Base-by-base conservation (phyloP, 2,329 filamentous ascomycete genomes). In the Dothistroma pini region DNA sequence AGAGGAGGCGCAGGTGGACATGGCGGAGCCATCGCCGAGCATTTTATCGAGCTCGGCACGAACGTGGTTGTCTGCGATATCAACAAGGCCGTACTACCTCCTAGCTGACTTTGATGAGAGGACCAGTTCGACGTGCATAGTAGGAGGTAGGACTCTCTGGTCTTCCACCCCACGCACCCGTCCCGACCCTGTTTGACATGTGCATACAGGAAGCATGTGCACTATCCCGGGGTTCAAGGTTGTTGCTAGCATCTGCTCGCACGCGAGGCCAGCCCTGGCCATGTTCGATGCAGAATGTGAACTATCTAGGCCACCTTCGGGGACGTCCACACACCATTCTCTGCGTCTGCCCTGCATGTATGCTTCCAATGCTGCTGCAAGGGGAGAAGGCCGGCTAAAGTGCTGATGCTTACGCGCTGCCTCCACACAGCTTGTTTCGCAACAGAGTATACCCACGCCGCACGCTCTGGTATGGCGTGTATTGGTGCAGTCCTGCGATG, bases 31-130 rank as follows among this genome's bases (percentile, higher is more conserved):
- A 75, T 75, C 25, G 69, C 70, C 31, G 69, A 72, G 51, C 61
- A 68, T 25, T 72, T 75, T 61, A 63, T 75, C 22, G 54, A 65
- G 22, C 64, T 69, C 16, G 74, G 72, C 22, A 70, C 71, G 55
- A 75, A 73, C 47, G 74, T 77, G 22, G 70, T 75, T 34, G 67
- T 74, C 48, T 70, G 70, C 63, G 75, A 77, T 54, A 71, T 76
- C 62, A 74, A 75, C 62, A 59, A 68, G 11, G 56, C n/a, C n/a
- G n/a, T n/a, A n/a, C n/a, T n/a, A 70, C 16, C 66, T 70, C 19
- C 62, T 72, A 41, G 61, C 65, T 9, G 70, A 71, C 51, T 74
- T 72, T 65, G 64, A 68, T 34, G 61, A 65, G 32, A 69, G n/a
- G n/a, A n/a, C n/a, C n/a, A n/a, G n/a, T n/a, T n/a, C n/a, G n/a